Percentiles rank a stretch among this genome's conserved stretches.
Evolutionary conservation across 441 rosid species (phyloP).

Genomic region (Corymbia calophylla): DNA sequence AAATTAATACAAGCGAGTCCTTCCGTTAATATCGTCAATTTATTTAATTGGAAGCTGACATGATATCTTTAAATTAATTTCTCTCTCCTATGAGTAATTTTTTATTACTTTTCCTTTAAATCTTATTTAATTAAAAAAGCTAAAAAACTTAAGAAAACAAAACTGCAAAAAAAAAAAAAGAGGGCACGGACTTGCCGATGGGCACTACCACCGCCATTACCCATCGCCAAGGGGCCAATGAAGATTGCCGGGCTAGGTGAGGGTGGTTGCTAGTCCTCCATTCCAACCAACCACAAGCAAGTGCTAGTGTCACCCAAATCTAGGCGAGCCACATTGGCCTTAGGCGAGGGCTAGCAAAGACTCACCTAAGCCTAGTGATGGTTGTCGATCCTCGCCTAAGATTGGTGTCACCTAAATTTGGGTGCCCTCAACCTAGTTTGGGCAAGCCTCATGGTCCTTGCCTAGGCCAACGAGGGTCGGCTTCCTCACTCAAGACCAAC

Average conservation of each 20-base stretch:
- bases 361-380: no score
- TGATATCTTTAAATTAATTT: no score
- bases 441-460: background rate
- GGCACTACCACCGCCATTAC: rapidly evolving
- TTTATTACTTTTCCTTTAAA: no score
- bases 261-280: background rate
- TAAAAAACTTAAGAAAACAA: background rate
- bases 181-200: rapidly evolving
- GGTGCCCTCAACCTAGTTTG: rapidly evolving
- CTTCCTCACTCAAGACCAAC: background rate
- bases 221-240: rapidly evolving
- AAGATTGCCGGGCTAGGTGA: no score
- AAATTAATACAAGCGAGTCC: rapidly evolving
- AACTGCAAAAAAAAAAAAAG: no score
- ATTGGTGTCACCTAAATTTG: background rate
- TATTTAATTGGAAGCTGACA: rapidly evolving
- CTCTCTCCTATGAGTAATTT: background rate
- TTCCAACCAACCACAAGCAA: rapidly evolving
- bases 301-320: rapidly evolving
- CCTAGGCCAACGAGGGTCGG: rapidly evolving
- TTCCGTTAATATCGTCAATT: rapidly evolving
- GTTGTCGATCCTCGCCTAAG: no score
- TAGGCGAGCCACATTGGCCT: rapidly evolving
- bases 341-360: rapidly evolving
- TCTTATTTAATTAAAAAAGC: no score